phyloP scores from a whole-genome alignment of 106 monocot genomes.

The Phalaenopsis equestris region DNA sequence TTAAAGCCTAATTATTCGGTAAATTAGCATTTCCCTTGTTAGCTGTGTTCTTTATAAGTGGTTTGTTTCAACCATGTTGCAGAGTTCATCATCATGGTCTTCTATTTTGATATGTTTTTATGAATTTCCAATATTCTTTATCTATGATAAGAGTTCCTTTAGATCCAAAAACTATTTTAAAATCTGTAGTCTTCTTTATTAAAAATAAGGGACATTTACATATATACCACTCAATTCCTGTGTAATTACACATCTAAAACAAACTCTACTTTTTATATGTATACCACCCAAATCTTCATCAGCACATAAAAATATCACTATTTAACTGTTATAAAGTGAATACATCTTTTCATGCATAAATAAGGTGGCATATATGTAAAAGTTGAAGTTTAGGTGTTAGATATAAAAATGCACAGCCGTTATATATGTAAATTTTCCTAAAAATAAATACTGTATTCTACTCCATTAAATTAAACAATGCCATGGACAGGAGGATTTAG shows the following conservation, averaged over 20 bases:
- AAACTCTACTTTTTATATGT: too few species aligned
- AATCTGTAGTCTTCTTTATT: background rate
- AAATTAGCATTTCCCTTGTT: conserved; percentile 5
- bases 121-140: background rate
- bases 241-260: too few species aligned
- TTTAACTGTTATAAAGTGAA: too few species aligned
- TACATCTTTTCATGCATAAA: too few species aligned
- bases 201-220: background rate
- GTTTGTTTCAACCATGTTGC: background rate
- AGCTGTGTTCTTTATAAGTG: background rate
- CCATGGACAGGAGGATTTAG: background rate
- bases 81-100: background rate
- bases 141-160: background rate
- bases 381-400: too few species aligned
- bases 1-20: conserved; percentile 93
- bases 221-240: too few species aligned
- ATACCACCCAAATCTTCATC: too few species aligned
- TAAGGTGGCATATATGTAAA: too few species aligned
- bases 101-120: background rate
- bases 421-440: too few species aligned
- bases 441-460: background rate
- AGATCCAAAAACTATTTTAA: background rate
- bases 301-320: too few species aligned
- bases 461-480: background rate
- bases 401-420: too few species aligned